Conservation (phyloP, 805 yeast species). For the Yarrowia hollandica region DNA sequence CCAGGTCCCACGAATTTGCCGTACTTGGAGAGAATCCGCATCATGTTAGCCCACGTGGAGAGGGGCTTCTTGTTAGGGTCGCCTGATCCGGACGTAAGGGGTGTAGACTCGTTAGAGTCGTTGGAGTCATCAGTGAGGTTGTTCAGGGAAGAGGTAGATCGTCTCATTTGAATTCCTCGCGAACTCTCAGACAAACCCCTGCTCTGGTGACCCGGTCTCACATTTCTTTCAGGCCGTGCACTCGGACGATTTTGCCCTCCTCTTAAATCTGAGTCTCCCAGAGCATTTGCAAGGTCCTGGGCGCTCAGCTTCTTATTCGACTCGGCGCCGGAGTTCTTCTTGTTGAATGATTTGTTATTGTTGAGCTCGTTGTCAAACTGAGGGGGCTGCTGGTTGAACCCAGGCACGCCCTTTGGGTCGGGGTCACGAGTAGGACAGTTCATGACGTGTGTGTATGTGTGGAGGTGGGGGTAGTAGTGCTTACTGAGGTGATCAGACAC, state of each 20-base stretch:
- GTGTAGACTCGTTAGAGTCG: conserved; percentile 20
- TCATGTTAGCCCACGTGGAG: conserved; percentile 7
- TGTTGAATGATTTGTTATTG: conserved; percentile 33
- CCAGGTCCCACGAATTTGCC: conserved; percentile 82
- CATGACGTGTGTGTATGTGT: conserved; percentile 31
- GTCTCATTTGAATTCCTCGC: conserved; percentile 12
- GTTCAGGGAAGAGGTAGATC: conserved; percentile 1
- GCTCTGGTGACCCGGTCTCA: conserved; percentile 1
- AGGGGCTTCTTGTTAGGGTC: conserved; percentile 8
- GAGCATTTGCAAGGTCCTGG: conserved; percentile 17
- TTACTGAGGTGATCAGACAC: too few relatives aligned
- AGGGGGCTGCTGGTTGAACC: conserved; percentile 38
- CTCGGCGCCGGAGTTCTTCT: neutral
- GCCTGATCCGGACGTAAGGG: conserved; percentile 26
- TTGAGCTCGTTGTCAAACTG: conserved; percentile 34
- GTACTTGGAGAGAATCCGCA: conserved; percentile 51
- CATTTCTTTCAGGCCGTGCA: neutral
- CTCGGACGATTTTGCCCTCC: conserved; percentile 6
- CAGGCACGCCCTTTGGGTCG: conserved; percentile 36
- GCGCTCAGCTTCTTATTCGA: conserved; percentile 1
- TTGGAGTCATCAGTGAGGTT: neutral
- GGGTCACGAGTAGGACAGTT: conserved; percentile 40
- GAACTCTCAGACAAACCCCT: conserved; percentile 14
- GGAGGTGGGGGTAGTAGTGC: too few relatives aligned
- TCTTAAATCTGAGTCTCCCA: conserved; percentile 15